Evolutionary conservation across 2,329 filamentous ascomycete genomes (phyloP), one percentile per base, ranked within the genome.

Genomic region (Epichloe glyceriae): DNA sequence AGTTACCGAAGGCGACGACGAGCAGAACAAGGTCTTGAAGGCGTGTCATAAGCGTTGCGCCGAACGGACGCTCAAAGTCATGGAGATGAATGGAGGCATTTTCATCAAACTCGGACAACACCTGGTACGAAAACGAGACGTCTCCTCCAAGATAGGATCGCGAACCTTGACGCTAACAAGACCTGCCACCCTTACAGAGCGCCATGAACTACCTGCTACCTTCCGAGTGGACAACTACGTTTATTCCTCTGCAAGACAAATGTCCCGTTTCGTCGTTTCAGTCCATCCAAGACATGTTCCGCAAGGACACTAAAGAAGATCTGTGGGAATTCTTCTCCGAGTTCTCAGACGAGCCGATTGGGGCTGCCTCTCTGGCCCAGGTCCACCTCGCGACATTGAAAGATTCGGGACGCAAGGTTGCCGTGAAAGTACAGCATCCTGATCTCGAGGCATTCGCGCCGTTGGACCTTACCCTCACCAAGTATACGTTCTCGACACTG

Each of bases 41-140:
- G 82, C 83, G 55, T 97, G 93, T 63, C 93, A 98, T 68, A 85
- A 94, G 65, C 80, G 93, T 67, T 98, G 93, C 70, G 93, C 93
- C 33, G 79, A 88, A 60, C 81, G 93, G 54, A 96, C 93, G 1
- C 72, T 97, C 41, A 78, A 76, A 52, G 90, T 94, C 2, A 71
- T 97, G 56, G 93, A 98, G 74, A 88, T 87, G 73, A 97, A 96
- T 67, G 93, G 94, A 26, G 95, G 91, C 30, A 95, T 98, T 56
- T 98, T 97, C 61, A 97, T 98, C 66, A 98, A 98, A 69, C 73
- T 98, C 39, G 93, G 93, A 7, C 93, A 98, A 62, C 93, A 98
- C 69, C 68, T 98, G 68, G 82, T 83, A 73, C 41, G 69, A 40
- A 19, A 22, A 6, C 10, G 5, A 19, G 42, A 10, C 34, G 11